phyloP scores from a whole-genome alignment of 192 early-diverging fungal genomes.

The Backusella luteola region DNA sequence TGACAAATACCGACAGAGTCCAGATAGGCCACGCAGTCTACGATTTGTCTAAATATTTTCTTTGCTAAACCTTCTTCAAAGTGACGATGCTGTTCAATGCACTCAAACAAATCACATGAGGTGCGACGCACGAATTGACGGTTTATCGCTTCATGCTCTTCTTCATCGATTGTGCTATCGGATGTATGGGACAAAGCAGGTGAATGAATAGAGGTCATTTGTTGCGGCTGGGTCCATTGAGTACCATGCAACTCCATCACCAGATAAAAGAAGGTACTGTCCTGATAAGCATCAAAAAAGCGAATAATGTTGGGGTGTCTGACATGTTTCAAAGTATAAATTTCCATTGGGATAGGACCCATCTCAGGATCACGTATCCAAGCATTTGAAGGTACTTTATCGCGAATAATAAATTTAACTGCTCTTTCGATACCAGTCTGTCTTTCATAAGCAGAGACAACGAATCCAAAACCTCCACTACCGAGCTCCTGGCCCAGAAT shows the following conservation, averaged over 20 bases:
- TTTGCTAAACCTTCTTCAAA: constrained; percentile 64
- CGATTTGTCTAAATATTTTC: constrained; percentile 70
- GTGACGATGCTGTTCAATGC: constrained; percentile 64
- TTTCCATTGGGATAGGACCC: constrained; percentile 52
- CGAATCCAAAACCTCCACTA: constrained; percentile 71
- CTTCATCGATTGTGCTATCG: constrained; percentile 23
- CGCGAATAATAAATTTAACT: constrained; percentile 69
- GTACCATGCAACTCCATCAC: constrained; percentile 61
- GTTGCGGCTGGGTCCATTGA: constrained; percentile 35
- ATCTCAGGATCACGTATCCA: constrained; percentile 48
- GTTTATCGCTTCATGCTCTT: not conserved
- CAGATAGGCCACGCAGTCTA: constrained; percentile 61
- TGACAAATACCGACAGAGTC: constrained; percentile 66
- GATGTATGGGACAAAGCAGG: constrained; percentile 26
- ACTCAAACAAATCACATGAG: constrained; percentile 74
- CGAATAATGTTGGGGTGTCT: constrained; percentile 64
- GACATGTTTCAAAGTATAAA: constrained; percentile 50
- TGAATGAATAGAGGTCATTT: constrained; percentile 16
- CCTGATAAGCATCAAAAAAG: constrained; percentile 51
- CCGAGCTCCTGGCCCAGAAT: constrained; percentile 58
- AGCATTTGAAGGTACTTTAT: constrained; percentile 51
- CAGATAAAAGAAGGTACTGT: constrained; percentile 48
- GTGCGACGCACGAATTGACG: constrained; percentile 46
- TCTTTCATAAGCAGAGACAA: constrained; percentile 52
- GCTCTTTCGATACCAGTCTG: constrained; percentile 59